Evolutionary conservation across 2,329 filamentous ascomycete species (phyloP).

Genomic region (Paraphaeosphaeria sporulosa): DNA sequence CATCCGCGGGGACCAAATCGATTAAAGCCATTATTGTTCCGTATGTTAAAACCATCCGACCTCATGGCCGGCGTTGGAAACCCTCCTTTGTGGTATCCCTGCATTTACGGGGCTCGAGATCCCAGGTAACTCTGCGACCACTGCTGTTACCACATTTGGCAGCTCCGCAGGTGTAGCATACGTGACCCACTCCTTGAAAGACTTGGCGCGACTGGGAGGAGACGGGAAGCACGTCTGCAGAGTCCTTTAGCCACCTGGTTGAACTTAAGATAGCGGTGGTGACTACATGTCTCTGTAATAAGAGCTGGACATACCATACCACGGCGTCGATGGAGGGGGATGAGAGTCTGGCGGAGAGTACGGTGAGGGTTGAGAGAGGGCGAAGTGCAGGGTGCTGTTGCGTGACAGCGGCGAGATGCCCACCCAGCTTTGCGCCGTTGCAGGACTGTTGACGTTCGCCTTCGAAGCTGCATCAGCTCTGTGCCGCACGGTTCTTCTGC

Average conservation of each 20-base stretch:
- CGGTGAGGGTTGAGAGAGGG: slow-evolving; percentile 16
- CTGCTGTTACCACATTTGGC: slow-evolving; percentile 9
- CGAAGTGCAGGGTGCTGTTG: slow-evolving; percentile 20
- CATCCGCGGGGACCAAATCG: no score
- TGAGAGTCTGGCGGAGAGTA: slow-evolving; percentile 23
- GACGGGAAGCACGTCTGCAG: slow-evolving; percentile 19
- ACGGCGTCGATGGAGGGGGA: slow-evolving; percentile 12
- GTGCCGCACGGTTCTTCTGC: slow-evolving; percentile 23
- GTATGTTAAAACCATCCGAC: not conserved
- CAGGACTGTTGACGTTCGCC: not conserved
- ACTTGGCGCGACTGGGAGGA: not conserved
- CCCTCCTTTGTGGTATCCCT: slow-evolving; percentile 8
- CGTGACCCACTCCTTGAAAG: not conserved
- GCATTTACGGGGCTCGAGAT: slow-evolving; percentile 2
- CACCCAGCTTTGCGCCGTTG: slow-evolving; percentile 6
- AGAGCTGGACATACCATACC: slow-evolving; percentile 3
- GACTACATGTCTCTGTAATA: slow-evolving; percentile 8
- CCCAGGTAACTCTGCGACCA: slow-evolving; percentile 13
- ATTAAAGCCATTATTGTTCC: not conserved
- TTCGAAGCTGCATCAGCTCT: not conserved
- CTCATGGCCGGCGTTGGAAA: slow-evolving; percentile 3
- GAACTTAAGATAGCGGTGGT: slow-evolving; percentile 7
- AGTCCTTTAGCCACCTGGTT: slow-evolving; percentile 1
- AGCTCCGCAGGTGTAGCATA: slow-evolving; percentile 12
- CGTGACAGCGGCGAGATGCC: slow-evolving; percentile 12